A percentile compares a stretch with the other conserved stretches of the same genome.
These are phyloP conservation scores for Phylloporus rhodoxanthus DNA, from an alignment of 768 basidiomycete genomes.

Conservation along the genomic window DNA sequence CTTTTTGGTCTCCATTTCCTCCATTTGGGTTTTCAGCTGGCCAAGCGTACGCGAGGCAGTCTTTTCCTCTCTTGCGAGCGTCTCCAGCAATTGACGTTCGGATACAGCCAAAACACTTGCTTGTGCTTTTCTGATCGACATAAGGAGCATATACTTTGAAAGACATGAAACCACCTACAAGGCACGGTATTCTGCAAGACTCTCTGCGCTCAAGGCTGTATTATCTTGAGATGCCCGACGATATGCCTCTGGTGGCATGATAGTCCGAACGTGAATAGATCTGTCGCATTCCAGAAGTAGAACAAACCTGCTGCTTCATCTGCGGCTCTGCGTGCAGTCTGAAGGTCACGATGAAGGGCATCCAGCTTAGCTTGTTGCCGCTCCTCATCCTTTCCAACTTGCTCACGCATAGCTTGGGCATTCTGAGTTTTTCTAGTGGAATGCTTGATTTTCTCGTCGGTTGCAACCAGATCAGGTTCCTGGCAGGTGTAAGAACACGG, in stretches of 20 bases:
- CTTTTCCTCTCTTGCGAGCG: slow-evolving; percentile 78
- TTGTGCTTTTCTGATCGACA: slow-evolving; percentile 56
- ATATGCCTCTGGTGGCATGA: slow-evolving; percentile 56
- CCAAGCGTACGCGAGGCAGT: slow-evolving; percentile 56
- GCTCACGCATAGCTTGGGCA: slow-evolving; percentile 55
- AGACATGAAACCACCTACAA: slow-evolving; percentile 11
- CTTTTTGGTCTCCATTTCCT: slow-evolving; percentile 55
- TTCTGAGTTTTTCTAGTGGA: slow-evolving; percentile 73
- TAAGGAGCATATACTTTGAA: slow-evolving; percentile 1
- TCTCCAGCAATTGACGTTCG: slow-evolving; percentile 83
- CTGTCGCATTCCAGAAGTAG: not conserved
- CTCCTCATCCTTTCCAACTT: slow-evolving; percentile 55
- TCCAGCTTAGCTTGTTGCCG: slow-evolving; percentile 49
- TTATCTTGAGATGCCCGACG: slow-evolving; percentile 67
- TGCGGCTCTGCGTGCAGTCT: slow-evolving; percentile 59
- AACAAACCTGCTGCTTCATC: slow-evolving; percentile 71
- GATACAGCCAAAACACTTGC: slow-evolving; percentile 77
- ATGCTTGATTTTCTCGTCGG: slow-evolving; percentile 87
- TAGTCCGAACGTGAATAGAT: slow-evolving; percentile 1
- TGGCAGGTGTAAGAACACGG: slow-evolving; percentile 28
- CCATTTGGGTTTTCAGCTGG: slow-evolving; percentile 64
- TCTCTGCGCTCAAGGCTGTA: slow-evolving; percentile 73
- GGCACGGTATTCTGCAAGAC: slow-evolving; percentile 70
- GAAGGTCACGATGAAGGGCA: slow-evolving; percentile 58
- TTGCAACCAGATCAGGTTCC: slow-evolving; percentile 79